Evolutionary conservation across 2,329 filamentous ascomycete species (phyloP).

Genomic region (Nigrograna mackinnonii): DNA sequence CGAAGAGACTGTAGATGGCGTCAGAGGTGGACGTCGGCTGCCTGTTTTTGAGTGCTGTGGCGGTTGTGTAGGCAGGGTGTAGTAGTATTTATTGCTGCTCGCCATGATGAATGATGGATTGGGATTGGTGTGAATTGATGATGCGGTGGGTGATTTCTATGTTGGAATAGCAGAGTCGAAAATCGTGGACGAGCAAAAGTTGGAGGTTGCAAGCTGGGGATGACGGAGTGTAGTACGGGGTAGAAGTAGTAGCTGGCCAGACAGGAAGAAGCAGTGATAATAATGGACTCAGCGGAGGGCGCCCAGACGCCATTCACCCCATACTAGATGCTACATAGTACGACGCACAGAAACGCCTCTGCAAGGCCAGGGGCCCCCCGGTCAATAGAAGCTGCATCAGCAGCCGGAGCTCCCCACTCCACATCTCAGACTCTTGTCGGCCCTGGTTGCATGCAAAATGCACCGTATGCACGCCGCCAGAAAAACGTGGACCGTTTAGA

Average conservation of each 20-base stretch:
- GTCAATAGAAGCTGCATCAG: constrained; percentile 35
- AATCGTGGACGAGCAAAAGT: constrained; percentile 6
- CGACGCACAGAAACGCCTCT: constrained; percentile 32
- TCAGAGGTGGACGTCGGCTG: constrained; percentile 48
- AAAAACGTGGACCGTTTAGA: constrained; percentile 42
- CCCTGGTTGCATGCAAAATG: constrained; percentile 34
- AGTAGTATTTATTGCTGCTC: constrained; percentile 39
- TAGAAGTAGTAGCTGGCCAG: constrained; percentile 1
- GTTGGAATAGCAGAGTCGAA: constrained; percentile 3
- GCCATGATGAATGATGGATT: constrained; percentile 29
- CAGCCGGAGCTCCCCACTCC: constrained; percentile 36
- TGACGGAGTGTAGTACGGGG: constrained; percentile 3
- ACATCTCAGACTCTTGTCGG: constrained; percentile 28
- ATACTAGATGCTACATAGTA: constrained; percentile 41
- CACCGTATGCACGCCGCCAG: constrained; percentile 36
- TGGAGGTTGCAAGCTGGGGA: too few species aligned
- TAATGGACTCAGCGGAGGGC: constrained; percentile 26
- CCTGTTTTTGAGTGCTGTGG: constrained; percentile 36
- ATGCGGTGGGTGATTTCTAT: not conserved
- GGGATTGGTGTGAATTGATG: constrained; percentile 5
- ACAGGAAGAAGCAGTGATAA: constrained; percentile 25
- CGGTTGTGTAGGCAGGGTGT: constrained; percentile 40
- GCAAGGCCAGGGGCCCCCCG: constrained; percentile 33
- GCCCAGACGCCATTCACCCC: constrained; percentile 44
- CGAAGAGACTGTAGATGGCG: constrained; percentile 49